Evolutionary conservation across 768 basidiomycete genomes (phyloP).

Genomic region (Daedaleopsis nitida): DNA sequence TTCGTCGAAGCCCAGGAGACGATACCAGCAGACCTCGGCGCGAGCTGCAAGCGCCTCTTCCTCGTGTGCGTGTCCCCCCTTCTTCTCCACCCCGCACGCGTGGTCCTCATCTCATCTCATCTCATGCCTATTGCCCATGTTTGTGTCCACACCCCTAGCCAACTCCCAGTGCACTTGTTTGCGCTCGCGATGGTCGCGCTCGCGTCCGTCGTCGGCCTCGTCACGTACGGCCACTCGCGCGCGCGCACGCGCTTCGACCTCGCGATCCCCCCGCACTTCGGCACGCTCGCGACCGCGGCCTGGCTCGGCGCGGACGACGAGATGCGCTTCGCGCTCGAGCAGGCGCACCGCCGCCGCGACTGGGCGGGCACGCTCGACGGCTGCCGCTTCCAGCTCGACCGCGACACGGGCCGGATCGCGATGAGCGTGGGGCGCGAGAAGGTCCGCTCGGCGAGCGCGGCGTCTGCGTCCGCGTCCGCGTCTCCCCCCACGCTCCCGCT

Average conservation of each 20-base stretch:
- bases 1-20: constrained; percentile 41
- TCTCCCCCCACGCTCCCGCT: no score
- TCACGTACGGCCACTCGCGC: constrained; percentile 49
- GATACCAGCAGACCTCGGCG: constrained; percentile 44
- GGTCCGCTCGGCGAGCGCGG: neutral
- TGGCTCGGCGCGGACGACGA: constrained; percentile 54
- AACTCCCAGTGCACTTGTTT: neutral
- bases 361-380: neutral
- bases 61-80: constrained; percentile 40
- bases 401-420: neutral
- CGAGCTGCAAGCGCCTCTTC: constrained; percentile 49
- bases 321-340: constrained; percentile 34
- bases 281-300: constrained; percentile 59
- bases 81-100: constrained; percentile 30
- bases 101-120: constrained; percentile 47
- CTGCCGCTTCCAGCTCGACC: constrained; percentile 3
- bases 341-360: neutral
- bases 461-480: neutral
- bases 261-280: constrained; percentile 46
- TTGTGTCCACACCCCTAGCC: neutral
- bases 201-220: constrained; percentile 29
- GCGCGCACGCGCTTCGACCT: constrained; percentile 42
- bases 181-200: neutral
- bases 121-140: constrained; percentile 17
- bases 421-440: neutral